Percentiles rank a stretch among this genome's conserved stretches.
These are phyloP conservation scores for Mrakia blollopis DNA, from an alignment of 768 basidiomycete genomes.

Conservation along the genomic window DNA sequence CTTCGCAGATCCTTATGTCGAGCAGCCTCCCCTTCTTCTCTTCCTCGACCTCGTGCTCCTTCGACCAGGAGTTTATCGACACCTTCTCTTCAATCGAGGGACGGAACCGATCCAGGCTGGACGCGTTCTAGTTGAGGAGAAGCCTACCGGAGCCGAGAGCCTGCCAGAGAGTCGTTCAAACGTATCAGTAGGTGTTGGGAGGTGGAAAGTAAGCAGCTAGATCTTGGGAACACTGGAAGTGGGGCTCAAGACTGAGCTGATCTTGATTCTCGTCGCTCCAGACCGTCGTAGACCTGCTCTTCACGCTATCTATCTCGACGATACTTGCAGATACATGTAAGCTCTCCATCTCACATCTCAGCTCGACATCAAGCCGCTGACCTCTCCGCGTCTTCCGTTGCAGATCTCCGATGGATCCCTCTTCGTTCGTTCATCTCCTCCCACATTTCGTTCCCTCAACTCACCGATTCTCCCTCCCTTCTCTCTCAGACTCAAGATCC, in stretches of 20 bases:
- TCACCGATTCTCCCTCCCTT: no score
- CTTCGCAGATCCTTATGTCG: slow-evolving; percentile 82
- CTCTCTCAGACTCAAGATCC: neutral
- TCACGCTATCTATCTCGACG: slow-evolving; percentile 4
- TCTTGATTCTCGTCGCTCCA: neutral
- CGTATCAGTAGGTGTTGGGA: neutral
- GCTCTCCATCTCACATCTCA: slow-evolving; percentile 4
- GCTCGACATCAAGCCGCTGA: neutral
- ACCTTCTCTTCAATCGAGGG: slow-evolving; percentile 74
- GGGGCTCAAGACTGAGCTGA: neutral
- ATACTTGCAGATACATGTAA: slow-evolving; percentile 30
- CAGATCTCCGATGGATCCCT: slow-evolving; percentile 14
- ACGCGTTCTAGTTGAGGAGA: neutral
- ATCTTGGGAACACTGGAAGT: slow-evolving; percentile 2
- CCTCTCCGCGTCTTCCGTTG: neutral
- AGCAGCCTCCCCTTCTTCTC: slow-evolving; percentile 68
- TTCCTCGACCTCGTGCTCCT: slow-evolving; percentile 75
- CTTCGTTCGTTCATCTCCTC: neutral
- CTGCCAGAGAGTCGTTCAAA: neutral
- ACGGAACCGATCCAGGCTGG: slow-evolving; percentile 50
- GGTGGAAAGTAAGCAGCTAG: neutral
- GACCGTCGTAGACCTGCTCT: neutral
- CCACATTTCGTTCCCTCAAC: neutral
- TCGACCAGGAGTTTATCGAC: slow-evolving; percentile 73
- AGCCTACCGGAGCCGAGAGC: neutral